A percentile compares a stretch with the other conserved stretches of the same genome.
Evolutionary conservation across 768 basidiomycete species (phyloP).

Genomic region (Suillus sp.): DNA sequence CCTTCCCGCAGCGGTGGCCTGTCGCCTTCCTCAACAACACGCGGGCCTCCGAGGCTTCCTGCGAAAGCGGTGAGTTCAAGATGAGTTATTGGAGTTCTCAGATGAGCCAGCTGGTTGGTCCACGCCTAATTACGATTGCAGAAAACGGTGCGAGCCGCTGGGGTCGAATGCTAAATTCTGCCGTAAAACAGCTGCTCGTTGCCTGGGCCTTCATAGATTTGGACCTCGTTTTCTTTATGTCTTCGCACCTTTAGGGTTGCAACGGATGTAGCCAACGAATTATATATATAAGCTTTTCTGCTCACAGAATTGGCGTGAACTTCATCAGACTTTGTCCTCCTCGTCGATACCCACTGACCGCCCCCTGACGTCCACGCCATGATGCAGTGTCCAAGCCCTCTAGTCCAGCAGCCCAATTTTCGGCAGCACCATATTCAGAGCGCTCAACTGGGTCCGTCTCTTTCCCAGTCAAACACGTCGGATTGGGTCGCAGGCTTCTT

Average conservation of each 20-base stretch:
- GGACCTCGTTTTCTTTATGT: slow-evolving; percentile 20
- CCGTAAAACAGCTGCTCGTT: slow-evolving; percentile 15
- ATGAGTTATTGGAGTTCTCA: slow-evolving; percentile 19
- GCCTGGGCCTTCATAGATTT: slow-evolving; percentile 24
- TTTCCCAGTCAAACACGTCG: slow-evolving; percentile 22
- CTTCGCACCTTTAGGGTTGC: slow-evolving; percentile 19
- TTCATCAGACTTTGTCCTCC: slow-evolving; percentile 13
- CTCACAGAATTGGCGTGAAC: slow-evolving; percentile 12
- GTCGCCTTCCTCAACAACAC: slow-evolving; percentile 9
- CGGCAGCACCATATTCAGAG: slow-evolving; percentile 21
- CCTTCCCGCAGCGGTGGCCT: slow-evolving; percentile 9
- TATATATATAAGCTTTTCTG: slow-evolving; percentile 25
- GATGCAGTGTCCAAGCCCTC: slow-evolving; percentile 18
- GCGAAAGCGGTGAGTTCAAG: slow-evolving; percentile 15
- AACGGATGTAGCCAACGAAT: slow-evolving; percentile 11
- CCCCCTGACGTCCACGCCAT: not conserved
- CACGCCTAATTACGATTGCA: slow-evolving; percentile 2
- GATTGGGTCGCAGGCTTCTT: slow-evolving; percentile 32
- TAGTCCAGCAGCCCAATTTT: slow-evolving; percentile 19
- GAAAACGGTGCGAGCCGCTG: slow-evolving; percentile 22
- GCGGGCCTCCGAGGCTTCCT: slow-evolving; percentile 24
- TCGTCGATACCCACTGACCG: slow-evolving; percentile 7
- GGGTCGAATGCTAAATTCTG: slow-evolving; percentile 29
- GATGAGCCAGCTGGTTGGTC: slow-evolving; percentile 9
- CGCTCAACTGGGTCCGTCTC: slow-evolving; percentile 13